phyloP scores from a whole-genome alignment of 2,329 filamentous ascomycete genomes.

The Curvularia sp. region DNA sequence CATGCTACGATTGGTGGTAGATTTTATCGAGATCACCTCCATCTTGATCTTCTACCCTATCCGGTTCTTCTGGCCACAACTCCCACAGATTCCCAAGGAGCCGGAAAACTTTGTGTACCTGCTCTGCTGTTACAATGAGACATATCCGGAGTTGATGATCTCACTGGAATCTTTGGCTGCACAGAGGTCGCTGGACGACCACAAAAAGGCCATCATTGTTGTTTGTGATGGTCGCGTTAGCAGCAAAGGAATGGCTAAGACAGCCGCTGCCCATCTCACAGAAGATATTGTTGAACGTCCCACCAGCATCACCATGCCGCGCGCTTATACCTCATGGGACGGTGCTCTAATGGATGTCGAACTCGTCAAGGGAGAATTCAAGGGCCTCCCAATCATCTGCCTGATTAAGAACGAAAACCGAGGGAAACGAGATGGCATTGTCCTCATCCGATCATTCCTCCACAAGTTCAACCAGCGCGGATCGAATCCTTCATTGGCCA shows the following conservation, averaged over 20 bases:
- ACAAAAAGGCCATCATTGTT: conserved; percentile 12
- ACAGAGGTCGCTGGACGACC: conserved; percentile 7
- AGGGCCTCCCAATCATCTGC: conserved; percentile 10
- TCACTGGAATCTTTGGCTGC: conserved; percentile 10
- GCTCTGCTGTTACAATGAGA: conserved; percentile 12
- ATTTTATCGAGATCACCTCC: conserved; percentile 5
- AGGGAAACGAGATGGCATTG: conserved; percentile 13
- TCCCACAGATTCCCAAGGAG: background rate
- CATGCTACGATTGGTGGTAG: conserved; percentile 1
- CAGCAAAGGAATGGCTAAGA: conserved; percentile 12
- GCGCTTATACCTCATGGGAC: conserved; percentile 9
- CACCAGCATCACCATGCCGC: background rate
- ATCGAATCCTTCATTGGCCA: conserved; percentile 1
- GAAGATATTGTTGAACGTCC: conserved; percentile 12
- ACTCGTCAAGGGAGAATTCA: conserved; percentile 12
- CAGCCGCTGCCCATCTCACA: conserved; percentile 9
- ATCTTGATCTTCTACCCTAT: conserved; percentile 2
- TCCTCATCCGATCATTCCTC: conserved; percentile 10
- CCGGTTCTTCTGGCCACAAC: background rate
- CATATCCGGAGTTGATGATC: conserved; percentile 9
- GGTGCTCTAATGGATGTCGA: conserved; percentile 7
- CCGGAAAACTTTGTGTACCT: conserved; percentile 10
- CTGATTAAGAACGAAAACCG: conserved; percentile 15
- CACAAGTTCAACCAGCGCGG: conserved; percentile 11
- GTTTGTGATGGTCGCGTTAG: conserved; percentile 14